A percentile compares a stretch with the other conserved stretches of the same genome.
Evolutionary conservation across 768 basidiomycete species (phyloP).

Genomic region (Rhizopogon salebrosus): DNA sequence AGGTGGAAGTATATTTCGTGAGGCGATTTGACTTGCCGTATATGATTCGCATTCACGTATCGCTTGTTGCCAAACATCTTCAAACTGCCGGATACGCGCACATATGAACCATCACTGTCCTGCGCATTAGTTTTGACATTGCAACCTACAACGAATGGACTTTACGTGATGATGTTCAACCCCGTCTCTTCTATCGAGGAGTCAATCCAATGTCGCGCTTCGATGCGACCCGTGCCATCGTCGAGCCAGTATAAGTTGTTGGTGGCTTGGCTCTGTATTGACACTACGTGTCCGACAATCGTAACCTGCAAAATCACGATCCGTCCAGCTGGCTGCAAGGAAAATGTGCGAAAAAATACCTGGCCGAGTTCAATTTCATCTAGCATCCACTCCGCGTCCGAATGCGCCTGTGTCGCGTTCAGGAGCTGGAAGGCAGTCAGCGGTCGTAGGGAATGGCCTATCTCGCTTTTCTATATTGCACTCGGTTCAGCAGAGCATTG

Average conservation of each 20-base stretch:
- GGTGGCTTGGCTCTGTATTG: conserved; percentile 67
- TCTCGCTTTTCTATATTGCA: conserved; percentile 29
- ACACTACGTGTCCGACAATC: conserved; percentile 68
- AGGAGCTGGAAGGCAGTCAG: conserved; percentile 73
- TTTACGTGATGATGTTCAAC: background rate
- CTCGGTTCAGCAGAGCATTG: background rate
- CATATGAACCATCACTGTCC: conserved; percentile 66
- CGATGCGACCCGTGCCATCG: conserved; percentile 79
- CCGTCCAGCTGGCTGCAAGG: conserved; percentile 1
- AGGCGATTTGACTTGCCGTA: conserved; percentile 62
- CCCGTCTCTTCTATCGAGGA: conserved; percentile 42
- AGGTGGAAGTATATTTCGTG: conserved; percentile 83
- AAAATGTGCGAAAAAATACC: conserved; percentile 33
- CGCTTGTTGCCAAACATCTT: conserved; percentile 79
- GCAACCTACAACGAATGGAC: background rate
- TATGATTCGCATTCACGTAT: conserved; percentile 74
- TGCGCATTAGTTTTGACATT: background rate
- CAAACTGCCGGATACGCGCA: conserved; percentile 75
- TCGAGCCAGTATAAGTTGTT: conserved; percentile 77
- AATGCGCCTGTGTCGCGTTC: conserved; percentile 75
- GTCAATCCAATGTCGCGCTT: conserved; percentile 82
- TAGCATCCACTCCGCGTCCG: conserved; percentile 85
- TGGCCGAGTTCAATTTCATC: conserved; percentile 80
- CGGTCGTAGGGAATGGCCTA: conserved; percentile 55
- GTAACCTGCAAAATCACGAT: conserved; percentile 45